Base-by-base conservation (phyloP, 257 asterid species). In the Voacanga thouarsii region DNA sequence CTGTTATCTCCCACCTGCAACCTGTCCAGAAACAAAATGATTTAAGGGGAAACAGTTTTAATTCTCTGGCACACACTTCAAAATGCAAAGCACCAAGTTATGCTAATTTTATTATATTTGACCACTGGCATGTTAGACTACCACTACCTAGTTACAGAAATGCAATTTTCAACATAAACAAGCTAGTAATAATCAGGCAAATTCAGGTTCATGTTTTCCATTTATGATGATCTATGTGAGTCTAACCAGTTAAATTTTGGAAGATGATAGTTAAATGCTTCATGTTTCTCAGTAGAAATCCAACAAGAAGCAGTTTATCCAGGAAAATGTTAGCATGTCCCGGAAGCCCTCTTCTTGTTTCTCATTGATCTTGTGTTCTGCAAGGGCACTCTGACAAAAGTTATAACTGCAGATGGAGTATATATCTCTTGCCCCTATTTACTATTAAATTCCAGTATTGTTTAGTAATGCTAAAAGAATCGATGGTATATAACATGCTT, bases 1-100 rank as follows among this genome's bases (percentile, higher is more conserved):
- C 95, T 3, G 89, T 89, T 81, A 94, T 90, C 75, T 94, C 99
- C 99, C 97, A 94, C 88, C 93, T 92, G 87, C 96, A 92, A 83
- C 89, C 99, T 92, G 80, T 77, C 45, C 16, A 74, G 30, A 60
- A 72, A 70, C 49, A 64, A 64, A 75, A 72, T 15, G 51, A n/a
- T n/a, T 21, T 49, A 37, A 63, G 19, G 45, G 57, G 43, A 41
- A 47, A 49, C 15, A 23, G 60, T 12, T 49, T 18, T 61, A 61
- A 49, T 28, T 24, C 16, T 18, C 72, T 5, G 78, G 30, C n/a
- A 60, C 4, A 59, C 61, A 76, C n/a, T 14, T 33, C 9, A 26
- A 61, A 26, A 57, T 53, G 5, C 66, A 60, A 59, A 37, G 47
- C 47, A 61, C 57, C 24, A 45, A 10, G 5, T 21, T 28, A 16